Conservation (phyloP, 768 basidiomycete genomes). For the Cystoderma amianthinum region DNA sequence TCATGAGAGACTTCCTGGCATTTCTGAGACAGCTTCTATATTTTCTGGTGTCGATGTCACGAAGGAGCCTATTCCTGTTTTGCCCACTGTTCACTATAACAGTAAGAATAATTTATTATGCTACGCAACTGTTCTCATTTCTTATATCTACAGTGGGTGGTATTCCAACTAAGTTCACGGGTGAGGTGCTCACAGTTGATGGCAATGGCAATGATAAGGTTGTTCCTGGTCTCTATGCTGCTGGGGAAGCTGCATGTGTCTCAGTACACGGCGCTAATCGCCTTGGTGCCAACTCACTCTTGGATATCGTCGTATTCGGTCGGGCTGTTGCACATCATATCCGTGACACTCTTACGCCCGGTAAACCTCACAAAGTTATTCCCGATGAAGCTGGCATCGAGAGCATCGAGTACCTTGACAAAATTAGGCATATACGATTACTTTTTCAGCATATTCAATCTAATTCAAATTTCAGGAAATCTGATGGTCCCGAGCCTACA, state of each 20-base stretch:
- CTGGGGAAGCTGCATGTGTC: slow-evolving; percentile 97
- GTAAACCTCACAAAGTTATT: slow-evolving; percentile 86
- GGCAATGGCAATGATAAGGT: slow-evolving; percentile 87
- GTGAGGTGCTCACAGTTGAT: slow-evolving; percentile 89
- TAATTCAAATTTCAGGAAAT: slow-evolving; percentile 36
- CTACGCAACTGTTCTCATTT: slow-evolving; percentile 4
- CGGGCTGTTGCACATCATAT: slow-evolving; percentile 99
- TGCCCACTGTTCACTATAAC: slow-evolving; percentile 98
- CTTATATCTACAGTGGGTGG: slow-evolving; percentile 74
- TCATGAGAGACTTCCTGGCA: slow-evolving; percentile 95
- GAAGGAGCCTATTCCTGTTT: slow-evolving; percentile 97
- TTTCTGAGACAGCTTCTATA: slow-evolving; percentile 98
- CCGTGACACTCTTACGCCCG: slow-evolving; percentile 81
- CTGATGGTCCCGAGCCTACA: slow-evolving; percentile 79
- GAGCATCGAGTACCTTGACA: slow-evolving; percentile 84
- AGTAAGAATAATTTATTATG: slow-evolving; percentile 46
- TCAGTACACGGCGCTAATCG: slow-evolving; percentile 99
- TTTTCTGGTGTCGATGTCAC: slow-evolving; percentile 99
- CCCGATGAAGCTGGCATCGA: slow-evolving; percentile 80
- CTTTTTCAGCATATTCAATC: slow-evolving; percentile 2
- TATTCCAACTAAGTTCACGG: slow-evolving; percentile 97
- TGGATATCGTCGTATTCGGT: slow-evolving; percentile 99
- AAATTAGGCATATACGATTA: slow-evolving; percentile 51
- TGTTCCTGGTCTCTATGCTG: slow-evolving; percentile 96
- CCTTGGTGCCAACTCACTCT: slow-evolving; percentile 96